Conservation (phyloP, 1,139 yeast genomes). For the Pichia kudriavzevii region DNA sequence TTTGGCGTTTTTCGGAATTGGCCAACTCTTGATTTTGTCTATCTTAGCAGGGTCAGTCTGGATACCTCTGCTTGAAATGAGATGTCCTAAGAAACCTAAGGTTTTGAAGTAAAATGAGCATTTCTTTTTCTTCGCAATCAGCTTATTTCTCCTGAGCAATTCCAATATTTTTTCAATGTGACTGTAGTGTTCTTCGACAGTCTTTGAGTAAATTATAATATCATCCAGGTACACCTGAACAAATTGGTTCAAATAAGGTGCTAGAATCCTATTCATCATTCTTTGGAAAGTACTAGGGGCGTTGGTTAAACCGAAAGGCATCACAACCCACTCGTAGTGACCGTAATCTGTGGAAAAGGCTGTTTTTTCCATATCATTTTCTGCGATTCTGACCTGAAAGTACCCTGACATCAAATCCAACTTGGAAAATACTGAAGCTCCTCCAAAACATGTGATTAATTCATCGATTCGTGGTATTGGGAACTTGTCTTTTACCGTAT, state of each 20-base stretch:
- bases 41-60: slow-evolving; percentile 10
- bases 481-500: slow-evolving; percentile 1
- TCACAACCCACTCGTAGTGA: slow-evolving; percentile 19
- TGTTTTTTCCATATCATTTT: slow-evolving; percentile 8
- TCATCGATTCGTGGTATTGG: background rate
- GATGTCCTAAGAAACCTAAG: slow-evolving; percentile 13
- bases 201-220: slow-evolving; percentile 21
- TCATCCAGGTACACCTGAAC: slow-evolving; percentile 23
- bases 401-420: slow-evolving; percentile 20
- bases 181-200: slow-evolving; percentile 16
- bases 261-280: slow-evolving; percentile 18
- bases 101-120: slow-evolving; percentile 9
- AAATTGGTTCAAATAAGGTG: slow-evolving; percentile 13
- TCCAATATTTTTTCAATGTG: slow-evolving; percentile 20
- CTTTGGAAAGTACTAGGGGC: slow-evolving; percentile 16
- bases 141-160: background rate
- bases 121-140: slow-evolving; percentile 6
- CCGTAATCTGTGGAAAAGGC: slow-evolving; percentile 5
- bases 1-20: slow-evolving; percentile 3
- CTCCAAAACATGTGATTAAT: background rate
- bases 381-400: slow-evolving; percentile 16
- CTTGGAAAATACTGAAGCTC: slow-evolving; percentile 13
- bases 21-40: slow-evolving; percentile 9
- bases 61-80: slow-evolving; percentile 4
- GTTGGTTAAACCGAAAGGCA: slow-evolving; percentile 22